A percentile compares a stretch with the other conserved stretches of the same genome.
Evolutionary conservation across 2,329 filamentous ascomycete genomes (phyloP).

Genomic region (Cladorrhinum sp.): DNA sequence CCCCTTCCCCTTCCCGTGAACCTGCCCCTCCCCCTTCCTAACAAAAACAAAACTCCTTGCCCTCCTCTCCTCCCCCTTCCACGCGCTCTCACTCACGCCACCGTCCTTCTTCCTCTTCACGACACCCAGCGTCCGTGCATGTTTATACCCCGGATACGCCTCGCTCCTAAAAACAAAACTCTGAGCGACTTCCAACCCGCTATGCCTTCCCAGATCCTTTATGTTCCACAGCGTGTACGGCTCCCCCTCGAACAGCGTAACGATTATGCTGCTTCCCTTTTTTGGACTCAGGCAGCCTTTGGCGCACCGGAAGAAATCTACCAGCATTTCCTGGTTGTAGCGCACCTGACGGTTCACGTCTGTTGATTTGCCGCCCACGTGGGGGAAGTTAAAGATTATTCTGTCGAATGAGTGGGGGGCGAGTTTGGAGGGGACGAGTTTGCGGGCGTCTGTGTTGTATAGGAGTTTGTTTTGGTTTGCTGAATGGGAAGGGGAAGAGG

Average conservation of each 20-base stretch:
- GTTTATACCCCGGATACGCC: slow-evolving; percentile 70
- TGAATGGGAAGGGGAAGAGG: too few species aligned
- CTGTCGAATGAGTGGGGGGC: slow-evolving; percentile 42
- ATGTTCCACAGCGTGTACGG: slow-evolving; percentile 97
- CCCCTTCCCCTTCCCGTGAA: slow-evolving; percentile 32
- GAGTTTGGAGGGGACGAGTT: slow-evolving; percentile 26
- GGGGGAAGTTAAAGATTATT: slow-evolving; percentile 95
- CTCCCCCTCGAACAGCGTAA: slow-evolving; percentile 89
- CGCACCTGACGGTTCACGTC: slow-evolving; percentile 94
- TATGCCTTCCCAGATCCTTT: slow-evolving; percentile 77
- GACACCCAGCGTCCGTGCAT: slow-evolving; percentile 70
- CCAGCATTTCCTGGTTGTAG: slow-evolving; percentile 78
- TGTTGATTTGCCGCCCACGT: slow-evolving; percentile 86
- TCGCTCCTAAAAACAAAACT: slow-evolving; percentile 65
- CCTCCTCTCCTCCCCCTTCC: slow-evolving; percentile 51
- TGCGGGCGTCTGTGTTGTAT: slow-evolving; percentile 66
- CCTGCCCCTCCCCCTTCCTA: slow-evolving; percentile 49
- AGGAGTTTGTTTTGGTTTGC: slow-evolving; percentile 42
- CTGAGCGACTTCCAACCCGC: slow-evolving; percentile 64
- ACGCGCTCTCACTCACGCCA: slow-evolving; percentile 43
- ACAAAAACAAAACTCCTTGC: slow-evolving; percentile 62
- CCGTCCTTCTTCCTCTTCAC: slow-evolving; percentile 45
- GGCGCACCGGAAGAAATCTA: slow-evolving; percentile 62
- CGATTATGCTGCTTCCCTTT: slow-evolving; percentile 61
- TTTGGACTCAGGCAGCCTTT: slow-evolving; percentile 47